Evolutionary conservation across 2,329 filamentous ascomycete genomes (phyloP), one percentile per base, ranked within the genome.

Genomic region (Fusarium buxicola): DNA sequence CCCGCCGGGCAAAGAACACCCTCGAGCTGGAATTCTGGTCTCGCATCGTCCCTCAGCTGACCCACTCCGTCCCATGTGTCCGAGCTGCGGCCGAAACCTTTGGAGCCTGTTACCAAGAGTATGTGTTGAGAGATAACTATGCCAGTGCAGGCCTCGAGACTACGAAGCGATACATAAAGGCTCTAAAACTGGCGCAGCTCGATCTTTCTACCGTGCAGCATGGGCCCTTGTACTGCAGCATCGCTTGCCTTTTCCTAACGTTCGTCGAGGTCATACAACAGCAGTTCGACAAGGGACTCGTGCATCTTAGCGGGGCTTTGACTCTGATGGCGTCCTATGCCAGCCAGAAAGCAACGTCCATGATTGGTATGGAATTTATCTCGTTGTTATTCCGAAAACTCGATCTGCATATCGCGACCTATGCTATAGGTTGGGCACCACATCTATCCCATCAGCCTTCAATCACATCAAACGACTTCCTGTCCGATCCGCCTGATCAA

Each of bases 371-470:
- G 0, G 31, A 53, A 13, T 36, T 52, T 11, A 25, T 69, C 1
- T 57, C 60, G 0, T 40, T 65, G 5, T 30, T 68, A 0, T 31
- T 68, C 1, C 49, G 59, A 4, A 69, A 69, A 3, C 54, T 69
- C 5, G 66, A 69, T 9, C 52, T 69, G 0, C 65, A 69, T 35
- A 40, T 61, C 2, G 63, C 66, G 3, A 69, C 66, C 3, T 69
- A 69, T 3, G 54, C 60, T 0, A 4, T 64, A 3, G 49, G 41
- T 0, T 36, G 39, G 9, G 27, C 63, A 2, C 66, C 65, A 7
- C 24, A 69, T 21, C 13, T 65, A 8, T 49, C 66, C 7, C 49
- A 45, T 3, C 12, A 16, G 2, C 35, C 63, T 5, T 12, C 38
- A 1, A n/a, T 56, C 3, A 32, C 48, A 13, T 28, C 25, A 9